A percentile compares a stretch with the other conserved stretches of the same genome.
Conservation (phyloP, 495 filamentous ascomycete species). For the Lasiosphaeria miniovina region DNA sequence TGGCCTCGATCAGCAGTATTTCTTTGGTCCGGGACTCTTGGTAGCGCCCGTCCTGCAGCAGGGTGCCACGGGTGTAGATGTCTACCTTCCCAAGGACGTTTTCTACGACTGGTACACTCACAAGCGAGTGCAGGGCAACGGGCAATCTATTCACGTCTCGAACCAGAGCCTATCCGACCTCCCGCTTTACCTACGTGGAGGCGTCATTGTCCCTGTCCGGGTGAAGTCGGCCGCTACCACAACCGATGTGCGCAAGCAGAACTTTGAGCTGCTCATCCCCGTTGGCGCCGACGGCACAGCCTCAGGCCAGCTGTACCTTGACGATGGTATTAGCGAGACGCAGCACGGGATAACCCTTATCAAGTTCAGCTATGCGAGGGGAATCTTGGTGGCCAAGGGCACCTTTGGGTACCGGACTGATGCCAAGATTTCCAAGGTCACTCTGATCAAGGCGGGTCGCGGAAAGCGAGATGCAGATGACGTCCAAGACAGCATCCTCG, state of each 20-base stretch:
- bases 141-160: conserved; percentile 48
- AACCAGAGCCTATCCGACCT: conserved; percentile 62
- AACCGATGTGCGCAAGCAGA: conserved; percentile 58
- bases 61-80: conserved; percentile 59
- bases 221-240: conserved; percentile 65
- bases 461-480: conserved; percentile 9
- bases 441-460: conserved; percentile 46
- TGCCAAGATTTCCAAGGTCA: conserved; percentile 55
- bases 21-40: conserved; percentile 69
- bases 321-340: conserved; percentile 57
- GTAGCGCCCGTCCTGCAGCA: conserved; percentile 68
- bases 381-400: conserved; percentile 51
- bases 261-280: conserved; percentile 70
- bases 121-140: conserved; percentile 53
- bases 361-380: conserved; percentile 51
- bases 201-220: conserved; percentile 65
- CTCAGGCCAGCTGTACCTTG: conserved; percentile 52
- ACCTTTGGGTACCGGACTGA: conserved; percentile 48
- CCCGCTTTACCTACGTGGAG: conserved; percentile 69
- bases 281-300: conserved; percentile 48
- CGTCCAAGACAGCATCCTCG: conserved; percentile 6
- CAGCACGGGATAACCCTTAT: conserved; percentile 49
- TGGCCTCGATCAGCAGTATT: conserved; percentile 64
- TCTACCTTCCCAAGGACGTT: conserved; percentile 70
- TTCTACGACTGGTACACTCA: conserved; percentile 79